A percentile compares a stretch with the other conserved stretches of the same genome.
Evolutionary conservation across 2,329 filamentous ascomycete species (phyloP).

Genomic region (Fusarium illudens): DNA sequence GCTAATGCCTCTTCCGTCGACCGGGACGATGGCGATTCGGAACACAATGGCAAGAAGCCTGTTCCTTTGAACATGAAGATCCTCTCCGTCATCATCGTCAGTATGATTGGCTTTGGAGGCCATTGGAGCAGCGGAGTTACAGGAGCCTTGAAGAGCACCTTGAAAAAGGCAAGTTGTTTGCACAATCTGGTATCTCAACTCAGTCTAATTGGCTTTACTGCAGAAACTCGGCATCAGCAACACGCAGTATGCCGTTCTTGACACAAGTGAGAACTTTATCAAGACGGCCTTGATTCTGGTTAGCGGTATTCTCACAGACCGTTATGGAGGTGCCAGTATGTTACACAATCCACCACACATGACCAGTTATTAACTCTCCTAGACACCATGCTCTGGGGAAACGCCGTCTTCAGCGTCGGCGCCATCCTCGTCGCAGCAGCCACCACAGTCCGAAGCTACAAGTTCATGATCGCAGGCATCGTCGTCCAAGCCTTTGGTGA

Average conservation of each 20-base stretch:
- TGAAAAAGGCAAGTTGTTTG: slow-evolving; percentile 58
- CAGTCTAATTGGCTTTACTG: neutral
- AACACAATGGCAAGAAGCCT: slow-evolving; percentile 33
- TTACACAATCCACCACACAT: neutral
- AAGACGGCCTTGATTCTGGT: slow-evolving; percentile 62
- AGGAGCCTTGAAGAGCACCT: slow-evolving; percentile 66
- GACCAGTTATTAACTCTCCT: neutral
- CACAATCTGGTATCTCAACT: rapidly evolving
- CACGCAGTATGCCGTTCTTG: slow-evolving; percentile 65
- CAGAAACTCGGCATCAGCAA: slow-evolving; percentile 66
- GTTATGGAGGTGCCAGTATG: slow-evolving; percentile 64
- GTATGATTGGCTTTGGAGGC: slow-evolving; percentile 65
- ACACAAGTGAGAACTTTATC: slow-evolving; percentile 71
- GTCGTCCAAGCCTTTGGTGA: slow-evolving; percentile 67
- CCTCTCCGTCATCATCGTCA: slow-evolving; percentile 58
- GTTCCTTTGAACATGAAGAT: slow-evolving; percentile 45
- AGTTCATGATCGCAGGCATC: slow-evolving; percentile 67
- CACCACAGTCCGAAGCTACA: slow-evolving; percentile 63
- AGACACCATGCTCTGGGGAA: slow-evolving; percentile 67
- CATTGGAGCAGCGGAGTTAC: slow-evolving; percentile 69
- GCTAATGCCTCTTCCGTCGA: slow-evolving; percentile 8
- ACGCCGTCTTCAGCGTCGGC: slow-evolving; percentile 65
- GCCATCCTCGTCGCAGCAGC: slow-evolving; percentile 67
- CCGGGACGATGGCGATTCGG: slow-evolving; percentile 20
- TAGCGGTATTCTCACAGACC: slow-evolving; percentile 65